Percentiles rank a stretch among this genome's conserved stretches.
Evolutionary conservation across 306 rosid genomes (phyloP).

Genomic region (Vigna unguiculata): DNA sequence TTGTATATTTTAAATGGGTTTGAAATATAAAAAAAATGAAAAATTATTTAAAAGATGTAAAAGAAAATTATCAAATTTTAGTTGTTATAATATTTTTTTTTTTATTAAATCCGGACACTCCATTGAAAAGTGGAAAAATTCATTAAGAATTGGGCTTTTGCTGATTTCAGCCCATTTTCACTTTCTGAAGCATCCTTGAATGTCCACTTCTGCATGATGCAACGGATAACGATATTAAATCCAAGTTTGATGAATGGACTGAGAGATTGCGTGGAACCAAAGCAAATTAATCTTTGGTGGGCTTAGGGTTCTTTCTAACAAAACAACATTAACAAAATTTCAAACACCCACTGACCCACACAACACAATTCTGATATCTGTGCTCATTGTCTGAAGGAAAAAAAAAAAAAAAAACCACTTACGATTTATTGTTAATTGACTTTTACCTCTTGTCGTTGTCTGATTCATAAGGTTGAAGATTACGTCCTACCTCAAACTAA

Average conservation of each 20-base stretch:
- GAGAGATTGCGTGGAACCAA: conserved; percentile 1
- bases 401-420: neutral
- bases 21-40: too few relatives aligned
- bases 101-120: neutral
- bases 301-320: neutral
- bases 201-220: conserved; percentile 31
- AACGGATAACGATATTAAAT: conserved; percentile 9
- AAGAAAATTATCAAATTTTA: too few relatives aligned
- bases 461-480: conserved; percentile 30
- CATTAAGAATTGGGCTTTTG: conserved; percentile 8
- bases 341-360: conserved; percentile 19
- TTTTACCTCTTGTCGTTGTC: conserved; percentile 7
- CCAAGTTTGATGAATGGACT: conserved; percentile 28
- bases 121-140: neutral
- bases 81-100: too few relatives aligned
- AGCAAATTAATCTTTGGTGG: conserved; percentile 26
- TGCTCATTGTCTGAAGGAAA: conserved; percentile 9
- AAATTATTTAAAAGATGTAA: too few relatives aligned
- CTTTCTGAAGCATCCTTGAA: neutral
- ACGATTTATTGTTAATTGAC: conserved; percentile 7
- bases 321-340: neutral
- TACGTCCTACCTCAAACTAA: conserved; percentile 40
- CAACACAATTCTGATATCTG: neutral
- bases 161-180: conserved; percentile 29
- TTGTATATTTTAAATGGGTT: too few relatives aligned